Evolutionary conservation across 2,329 filamentous ascomycete genomes (phyloP).

Genomic region (Ilyonectria sp.): DNA sequence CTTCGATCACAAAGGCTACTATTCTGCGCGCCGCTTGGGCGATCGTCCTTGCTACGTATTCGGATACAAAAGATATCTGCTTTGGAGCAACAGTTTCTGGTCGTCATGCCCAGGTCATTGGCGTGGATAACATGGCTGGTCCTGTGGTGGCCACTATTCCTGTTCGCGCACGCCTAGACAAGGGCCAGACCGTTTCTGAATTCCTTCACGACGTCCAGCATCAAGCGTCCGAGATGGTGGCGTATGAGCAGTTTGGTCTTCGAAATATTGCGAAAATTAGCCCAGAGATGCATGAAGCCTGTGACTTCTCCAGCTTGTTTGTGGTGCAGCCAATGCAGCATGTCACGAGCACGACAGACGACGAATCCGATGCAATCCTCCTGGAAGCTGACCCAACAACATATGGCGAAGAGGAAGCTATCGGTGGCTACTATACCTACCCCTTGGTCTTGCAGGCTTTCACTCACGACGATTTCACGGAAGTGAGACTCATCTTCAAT

Average conservation of each 20-base stretch:
- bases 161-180: conserved; percentile 56
- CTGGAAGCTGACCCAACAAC: background rate
- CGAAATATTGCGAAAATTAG: conserved; percentile 40
- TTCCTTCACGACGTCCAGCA: conserved; percentile 33
- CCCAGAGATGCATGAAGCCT: conserved; percentile 31
- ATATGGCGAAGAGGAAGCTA: conserved; percentile 1
- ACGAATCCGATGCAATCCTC: background rate
- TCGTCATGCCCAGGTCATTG: conserved; percentile 45
- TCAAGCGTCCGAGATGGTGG: conserved; percentile 34
- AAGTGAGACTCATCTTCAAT: conserved; percentile 6
- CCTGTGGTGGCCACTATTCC: conserved; percentile 60
- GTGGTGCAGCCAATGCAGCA: conserved; percentile 43
- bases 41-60: conserved; percentile 65
- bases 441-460: conserved; percentile 11
- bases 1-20: conserved; percentile 26
- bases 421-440: conserved; percentile 16
- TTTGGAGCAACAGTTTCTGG: conserved; percentile 62
- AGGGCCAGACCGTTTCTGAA: conserved; percentile 6
- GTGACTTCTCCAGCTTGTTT: conserved; percentile 49
- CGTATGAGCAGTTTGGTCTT: conserved; percentile 40
- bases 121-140: conserved; percentile 39
- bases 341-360: background rate
- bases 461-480: background rate
- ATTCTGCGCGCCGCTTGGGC: conserved; percentile 60
- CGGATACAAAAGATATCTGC: conserved; percentile 56